Conservation (phyloP, 2,329 filamentous ascomycete species). For the Fusarium euwallaceae region DNA sequence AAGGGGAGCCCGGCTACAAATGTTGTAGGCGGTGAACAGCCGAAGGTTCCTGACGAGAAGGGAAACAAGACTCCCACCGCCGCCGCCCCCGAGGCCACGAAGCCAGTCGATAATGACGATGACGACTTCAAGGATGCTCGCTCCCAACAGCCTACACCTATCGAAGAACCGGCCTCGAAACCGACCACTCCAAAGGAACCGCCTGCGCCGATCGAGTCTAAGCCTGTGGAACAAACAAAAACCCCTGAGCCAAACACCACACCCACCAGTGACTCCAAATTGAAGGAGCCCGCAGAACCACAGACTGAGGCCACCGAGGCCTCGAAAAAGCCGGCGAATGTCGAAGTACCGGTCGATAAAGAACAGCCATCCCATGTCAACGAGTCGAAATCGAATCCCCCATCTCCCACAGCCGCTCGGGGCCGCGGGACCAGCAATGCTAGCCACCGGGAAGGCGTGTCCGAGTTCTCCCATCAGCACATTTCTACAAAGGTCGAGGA, state of each 20-base stretch:
- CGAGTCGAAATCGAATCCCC: conserved; percentile 33
- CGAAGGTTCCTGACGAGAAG: conserved; percentile 11
- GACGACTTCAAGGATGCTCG: conserved; percentile 55
- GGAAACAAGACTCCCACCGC: conserved; percentile 9
- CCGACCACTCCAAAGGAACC: conserved; percentile 6
- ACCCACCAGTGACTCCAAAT: conserved; percentile 8
- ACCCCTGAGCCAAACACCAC: conserved; percentile 15
- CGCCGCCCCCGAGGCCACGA: conserved; percentile 17
- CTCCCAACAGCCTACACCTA: conserved; percentile 50
- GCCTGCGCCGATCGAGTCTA: conserved; percentile 5
- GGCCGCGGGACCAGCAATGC: conserved; percentile 56
- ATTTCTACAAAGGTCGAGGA: conserved; percentile 70
- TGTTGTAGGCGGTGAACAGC: conserved; percentile 18
- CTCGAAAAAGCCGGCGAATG: conserved; percentile 17
- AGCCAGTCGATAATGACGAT: conserved; percentile 54
- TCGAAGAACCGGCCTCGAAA: conserved; percentile 12
- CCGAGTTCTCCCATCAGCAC: conserved; percentile 93
- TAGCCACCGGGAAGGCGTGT: conserved; percentile 57
- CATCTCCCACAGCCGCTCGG: conserved; percentile 39
- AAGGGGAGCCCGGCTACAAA: conserved; percentile 14
- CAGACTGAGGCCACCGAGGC: conserved; percentile 1
- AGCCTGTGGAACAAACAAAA: conserved; percentile 23
- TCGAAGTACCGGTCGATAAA: conserved; percentile 20
- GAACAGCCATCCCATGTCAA: conserved; percentile 11
- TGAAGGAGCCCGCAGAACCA: conserved; percentile 11